Evolutionary conservation across 2,329 filamentous ascomycete genomes (phyloP).

Genomic region (Neofusicoccum parvum): DNA sequence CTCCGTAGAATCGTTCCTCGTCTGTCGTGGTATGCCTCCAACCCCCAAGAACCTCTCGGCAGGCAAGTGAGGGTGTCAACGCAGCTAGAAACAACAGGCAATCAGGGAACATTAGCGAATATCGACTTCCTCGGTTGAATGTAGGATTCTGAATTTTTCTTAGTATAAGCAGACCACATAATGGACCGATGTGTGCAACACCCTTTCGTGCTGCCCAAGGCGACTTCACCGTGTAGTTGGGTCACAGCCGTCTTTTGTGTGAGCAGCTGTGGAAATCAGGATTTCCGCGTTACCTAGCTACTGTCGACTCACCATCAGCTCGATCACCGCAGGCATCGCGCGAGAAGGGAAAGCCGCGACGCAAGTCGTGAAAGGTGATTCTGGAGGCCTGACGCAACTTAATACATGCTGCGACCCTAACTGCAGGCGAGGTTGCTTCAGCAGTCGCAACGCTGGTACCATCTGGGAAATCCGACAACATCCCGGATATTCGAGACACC

Average conservation of each 20-base stretch:
- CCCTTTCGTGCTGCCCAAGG: not conserved
- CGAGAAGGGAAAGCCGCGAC: not conserved
- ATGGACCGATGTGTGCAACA: not conserved
- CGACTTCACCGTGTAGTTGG: not conserved
- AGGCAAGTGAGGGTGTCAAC: too few relatives aligned
- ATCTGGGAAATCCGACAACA: conserved; percentile 82
- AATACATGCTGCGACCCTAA: not conserved
- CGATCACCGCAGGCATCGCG: not conserved
- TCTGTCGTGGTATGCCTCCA: too few relatives aligned
- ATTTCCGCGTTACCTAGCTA: conserved; percentile 4
- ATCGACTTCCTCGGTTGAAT: not conserved
- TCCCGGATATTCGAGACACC: conserved; percentile 83
- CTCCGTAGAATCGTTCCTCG: too few relatives aligned
- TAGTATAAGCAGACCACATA: not conserved
- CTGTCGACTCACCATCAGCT: not conserved
- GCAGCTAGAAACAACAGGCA: too few relatives aligned
- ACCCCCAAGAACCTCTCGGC: too few relatives aligned
- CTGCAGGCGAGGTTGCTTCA: conserved; percentile 29
- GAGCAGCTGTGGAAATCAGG: conserved; percentile 3
- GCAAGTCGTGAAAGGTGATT: not conserved
- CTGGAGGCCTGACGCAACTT: not conserved
- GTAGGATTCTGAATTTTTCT: not conserved
- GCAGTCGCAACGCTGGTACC: conserved; percentile 58
- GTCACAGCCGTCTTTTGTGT: conserved; percentile 5
- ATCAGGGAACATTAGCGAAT: not conserved